These are phyloP conservation scores for Rhamnella rubrinervis DNA, from an alignment of 331 rosid genomes.

Conservation along the genomic window DNA sequence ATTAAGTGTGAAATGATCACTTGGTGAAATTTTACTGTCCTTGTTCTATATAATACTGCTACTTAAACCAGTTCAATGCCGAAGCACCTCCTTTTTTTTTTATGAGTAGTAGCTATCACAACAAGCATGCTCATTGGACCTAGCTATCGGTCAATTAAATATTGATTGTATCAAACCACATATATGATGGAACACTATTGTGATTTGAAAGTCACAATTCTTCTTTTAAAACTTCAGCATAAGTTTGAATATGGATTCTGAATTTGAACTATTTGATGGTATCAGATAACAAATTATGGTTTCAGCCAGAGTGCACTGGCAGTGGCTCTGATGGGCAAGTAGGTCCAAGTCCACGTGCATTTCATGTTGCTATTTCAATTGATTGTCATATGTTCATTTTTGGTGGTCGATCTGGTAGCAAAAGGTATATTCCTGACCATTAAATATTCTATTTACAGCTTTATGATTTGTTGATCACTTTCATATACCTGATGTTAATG, in stretches of 20 bases:
- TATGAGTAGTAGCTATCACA: no score
- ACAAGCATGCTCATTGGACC: no score
- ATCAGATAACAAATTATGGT: slow-evolving; percentile 80
- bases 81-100: no score
- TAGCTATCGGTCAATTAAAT: no score
- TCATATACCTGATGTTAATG: slow-evolving; percentile 17
- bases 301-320: slow-evolving; percentile 90
- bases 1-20: no score
- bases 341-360: slow-evolving; percentile 90
- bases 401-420: slow-evolving; percentile 84
- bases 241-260: not conserved
- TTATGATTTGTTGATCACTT: not conserved
- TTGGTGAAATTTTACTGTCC: no score
- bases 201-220: not conserved
- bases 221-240: not conserved
- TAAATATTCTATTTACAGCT: not conserved
- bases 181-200: not conserved
- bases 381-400: slow-evolving; percentile 96
- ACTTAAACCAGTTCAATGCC: no score
- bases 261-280: slow-evolving; percentile 1
- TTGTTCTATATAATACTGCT: no score
- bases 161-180: no score
- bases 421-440: slow-evolving; percentile 46
- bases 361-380: slow-evolving; percentile 84
- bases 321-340: slow-evolving; percentile 75